phyloP scores from a whole-genome alignment of 805 yeast genomes.

The Yarrowia sp. region DNA sequence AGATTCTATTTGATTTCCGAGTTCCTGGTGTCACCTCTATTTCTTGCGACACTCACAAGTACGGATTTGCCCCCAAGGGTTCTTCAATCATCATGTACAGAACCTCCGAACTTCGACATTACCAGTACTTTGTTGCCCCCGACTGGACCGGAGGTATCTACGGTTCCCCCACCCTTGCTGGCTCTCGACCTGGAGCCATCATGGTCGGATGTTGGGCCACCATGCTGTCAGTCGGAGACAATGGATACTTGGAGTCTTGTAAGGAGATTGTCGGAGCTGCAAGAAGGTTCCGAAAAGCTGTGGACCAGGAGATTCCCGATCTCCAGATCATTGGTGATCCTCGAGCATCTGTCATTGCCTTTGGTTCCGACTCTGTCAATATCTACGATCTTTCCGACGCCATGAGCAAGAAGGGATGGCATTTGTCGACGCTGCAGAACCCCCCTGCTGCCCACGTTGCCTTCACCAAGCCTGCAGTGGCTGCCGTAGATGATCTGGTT shows the following conservation, averaged over 20 bases:
- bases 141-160: constrained; percentile 95
- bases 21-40: constrained; percentile 91
- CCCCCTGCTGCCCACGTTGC: constrained; percentile 94
- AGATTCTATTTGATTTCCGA: constrained; percentile 74
- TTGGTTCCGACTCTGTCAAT: constrained; percentile 58
- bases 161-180: constrained; percentile 95
- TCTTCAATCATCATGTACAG: constrained; percentile 91
- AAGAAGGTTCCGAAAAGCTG: constrained; percentile 49
- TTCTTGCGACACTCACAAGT: constrained; percentile 98
- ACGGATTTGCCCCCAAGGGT: constrained; percentile 98
- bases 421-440: constrained; percentile 75
- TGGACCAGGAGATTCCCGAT: constrained; percentile 47
- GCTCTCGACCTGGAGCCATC: constrained; percentile 94
- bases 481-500: constrained; percentile 58
- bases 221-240: constrained; percentile 70
- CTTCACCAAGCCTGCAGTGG: constrained; percentile 65
- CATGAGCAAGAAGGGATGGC: constrained; percentile 76
- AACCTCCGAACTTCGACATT: constrained; percentile 56
- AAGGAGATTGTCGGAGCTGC: constrained; percentile 65
- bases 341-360: constrained; percentile 72
- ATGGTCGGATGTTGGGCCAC: constrained; percentile 99
- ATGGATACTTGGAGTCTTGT: constrained; percentile 73
- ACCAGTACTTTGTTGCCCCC: constrained; percentile 78
- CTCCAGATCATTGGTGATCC: constrained; percentile 84
- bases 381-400: constrained; percentile 77